Evolutionary conservation across 2,329 filamentous ascomycete genomes (phyloP).

Genomic region (Chaetomium sp.): DNA sequence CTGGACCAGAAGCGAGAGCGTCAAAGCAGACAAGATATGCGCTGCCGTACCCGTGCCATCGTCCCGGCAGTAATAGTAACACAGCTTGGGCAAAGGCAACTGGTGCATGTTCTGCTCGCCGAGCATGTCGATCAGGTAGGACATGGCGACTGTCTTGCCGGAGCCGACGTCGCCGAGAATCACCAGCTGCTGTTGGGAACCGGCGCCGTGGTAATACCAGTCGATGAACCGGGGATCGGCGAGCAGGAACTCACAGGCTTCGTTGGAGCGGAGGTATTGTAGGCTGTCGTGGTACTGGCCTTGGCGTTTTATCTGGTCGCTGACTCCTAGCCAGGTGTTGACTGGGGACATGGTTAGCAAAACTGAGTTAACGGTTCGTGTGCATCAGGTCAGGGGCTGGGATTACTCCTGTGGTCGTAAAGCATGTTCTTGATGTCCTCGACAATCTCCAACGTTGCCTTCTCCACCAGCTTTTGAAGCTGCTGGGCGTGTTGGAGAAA

Average conservation of each 20-base stretch:
- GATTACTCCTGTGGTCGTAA: background rate
- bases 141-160: slow-evolving; percentile 21
- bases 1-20: slow-evolving; percentile 4
- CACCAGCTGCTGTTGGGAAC: slow-evolving; percentile 13
- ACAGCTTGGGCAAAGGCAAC: slow-evolving; percentile 22
- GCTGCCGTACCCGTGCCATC: slow-evolving; percentile 18
- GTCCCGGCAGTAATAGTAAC: slow-evolving; percentile 27
- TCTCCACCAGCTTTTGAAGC: slow-evolving; percentile 25
- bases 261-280: background rate
- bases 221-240: background rate
- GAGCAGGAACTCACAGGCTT: slow-evolving; percentile 1
- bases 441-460: slow-evolving; percentile 5
- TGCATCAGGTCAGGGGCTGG: background rate
- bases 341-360: background rate
- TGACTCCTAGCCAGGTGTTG: background rate
- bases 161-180: slow-evolving; percentile 20
- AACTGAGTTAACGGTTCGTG: no score
- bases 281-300: background rate
- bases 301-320: background rate
- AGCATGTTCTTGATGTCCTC: background rate
- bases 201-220: background rate
- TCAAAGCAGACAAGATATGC: background rate
- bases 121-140: slow-evolving; percentile 11
- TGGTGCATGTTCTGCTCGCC: slow-evolving; percentile 11
- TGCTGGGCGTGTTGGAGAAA: slow-evolving; percentile 24